phyloP scores from a whole-genome alignment of 2,329 filamentous ascomycete genomes.

The Cladosporium colombiae region DNA sequence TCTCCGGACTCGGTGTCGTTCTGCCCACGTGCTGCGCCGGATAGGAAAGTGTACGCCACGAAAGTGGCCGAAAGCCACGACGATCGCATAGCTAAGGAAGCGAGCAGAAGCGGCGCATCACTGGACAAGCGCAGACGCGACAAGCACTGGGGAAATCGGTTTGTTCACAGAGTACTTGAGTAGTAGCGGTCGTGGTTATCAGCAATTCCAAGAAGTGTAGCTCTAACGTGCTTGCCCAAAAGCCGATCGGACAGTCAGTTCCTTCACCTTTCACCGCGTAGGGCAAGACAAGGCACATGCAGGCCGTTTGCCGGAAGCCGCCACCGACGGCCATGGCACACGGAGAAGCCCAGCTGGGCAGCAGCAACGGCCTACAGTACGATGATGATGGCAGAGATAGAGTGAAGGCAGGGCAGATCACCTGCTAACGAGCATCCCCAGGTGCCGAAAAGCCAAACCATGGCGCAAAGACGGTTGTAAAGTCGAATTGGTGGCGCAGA shows the following conservation, averaged over 20 bases:
- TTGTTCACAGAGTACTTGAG: neutral
- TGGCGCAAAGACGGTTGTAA: constrained; percentile 4
- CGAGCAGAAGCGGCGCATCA: neutral
- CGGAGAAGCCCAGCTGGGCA: neutral
- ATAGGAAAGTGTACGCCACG: constrained; percentile 1
- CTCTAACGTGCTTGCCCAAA: neutral
- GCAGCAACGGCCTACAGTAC: neutral
- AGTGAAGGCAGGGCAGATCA: neutral
- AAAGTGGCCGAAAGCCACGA: constrained; percentile 9
- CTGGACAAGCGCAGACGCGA: neutral
- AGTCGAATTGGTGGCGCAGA: constrained; percentile 15
- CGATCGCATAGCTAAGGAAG: constrained; percentile 10
- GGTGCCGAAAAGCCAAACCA: neutral
- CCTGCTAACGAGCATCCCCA: constrained; percentile 11
- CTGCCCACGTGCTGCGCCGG: constrained; percentile 14
- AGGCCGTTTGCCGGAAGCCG: constrained; percentile 1
- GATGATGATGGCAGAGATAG: neutral
- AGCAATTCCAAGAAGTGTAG: neutral
- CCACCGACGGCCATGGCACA: neutral
- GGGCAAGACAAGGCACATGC: neutral
- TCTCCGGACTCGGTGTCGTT: constrained; percentile 7
- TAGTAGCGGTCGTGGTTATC: neutral
- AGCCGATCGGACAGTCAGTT: neutral
- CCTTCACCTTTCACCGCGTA: neutral
- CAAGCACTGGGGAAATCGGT: neutral